Evolutionary conservation across 2,329 filamentous ascomycete genomes (phyloP), one percentile per base, ranked within the genome.

Genomic region (Dryadomyces quercivorus): DNA sequence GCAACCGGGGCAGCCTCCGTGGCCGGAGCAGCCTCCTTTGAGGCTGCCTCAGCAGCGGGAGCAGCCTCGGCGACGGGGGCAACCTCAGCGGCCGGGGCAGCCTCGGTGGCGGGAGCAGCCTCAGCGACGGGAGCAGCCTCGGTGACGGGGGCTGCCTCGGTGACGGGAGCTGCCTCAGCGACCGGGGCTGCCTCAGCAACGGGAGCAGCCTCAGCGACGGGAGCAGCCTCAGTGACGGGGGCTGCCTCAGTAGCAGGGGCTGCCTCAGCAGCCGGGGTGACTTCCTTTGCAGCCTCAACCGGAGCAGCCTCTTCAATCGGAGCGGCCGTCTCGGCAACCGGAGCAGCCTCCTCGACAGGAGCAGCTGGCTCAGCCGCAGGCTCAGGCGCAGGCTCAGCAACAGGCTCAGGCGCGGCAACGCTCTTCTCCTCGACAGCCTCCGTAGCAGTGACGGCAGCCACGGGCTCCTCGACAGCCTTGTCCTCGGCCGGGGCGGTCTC

Each of bases 391-490:
- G 58, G 55, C 66, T 86, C 79, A 59, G 80, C 75, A 50, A 90
- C 72, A 9, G 94, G 74, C 70, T 95, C 85, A 26, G 79, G 68
- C 72, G 94, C 88, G 5, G 90, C 75, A 10, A 74, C 76, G 66
- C 80, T 81, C 78, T 93, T 93, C 62, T 91, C 86, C 58, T 78
- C 71, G 7, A 93, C 86, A 18, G 83, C 85, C 54, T 76, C 75
- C 1, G 80, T 72, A 31, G 26, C 26, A 8, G 26, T 38, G 13
- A 31, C 18, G 34, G 46, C 22, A 18, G 46, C 40, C 7, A 43
- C 51, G 2, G 36, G 22, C 18, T 51, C 20, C 47, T 69, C 71
- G 16, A 67, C 65, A 34, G 69, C 66, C 52, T 65, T 65, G 52
- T 70, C 72, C 61, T 73, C 71, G 49, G 68, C 63, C 20, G 63